Conservation (phyloP, 2,329 filamentous ascomycete genomes). For the Corniculantispora saksenae region DNA sequence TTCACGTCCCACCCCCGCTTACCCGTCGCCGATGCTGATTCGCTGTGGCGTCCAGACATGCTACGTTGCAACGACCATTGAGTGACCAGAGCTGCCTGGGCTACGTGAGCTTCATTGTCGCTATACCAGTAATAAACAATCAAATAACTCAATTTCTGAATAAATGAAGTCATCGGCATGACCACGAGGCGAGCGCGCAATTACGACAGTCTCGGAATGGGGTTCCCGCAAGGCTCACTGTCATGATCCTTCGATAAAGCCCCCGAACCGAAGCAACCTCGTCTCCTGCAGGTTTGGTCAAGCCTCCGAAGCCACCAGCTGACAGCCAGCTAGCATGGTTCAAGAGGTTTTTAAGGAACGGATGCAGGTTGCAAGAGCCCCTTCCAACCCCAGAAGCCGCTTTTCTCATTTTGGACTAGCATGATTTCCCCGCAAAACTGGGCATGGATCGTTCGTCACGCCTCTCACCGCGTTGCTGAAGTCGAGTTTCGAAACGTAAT, state of each 20-base stretch:
- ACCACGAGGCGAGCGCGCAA: too few species aligned
- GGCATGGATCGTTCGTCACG: slow-evolving; percentile 7
- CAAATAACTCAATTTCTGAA: not conserved
- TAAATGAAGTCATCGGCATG: not conserved
- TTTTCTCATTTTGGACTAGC: slow-evolving; percentile 10
- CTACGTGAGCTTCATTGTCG: not conserved
- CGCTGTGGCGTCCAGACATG: not conserved
- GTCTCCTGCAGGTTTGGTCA: not conserved
- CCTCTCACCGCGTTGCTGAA: slow-evolving; percentile 8
- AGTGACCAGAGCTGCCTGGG: not conserved
- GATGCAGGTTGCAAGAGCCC: not conserved
- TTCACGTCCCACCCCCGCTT: slow-evolving; percentile 6
- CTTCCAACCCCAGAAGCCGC: slow-evolving; percentile 3
- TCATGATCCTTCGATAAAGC: too few species aligned
- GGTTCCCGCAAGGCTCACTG: too few species aligned
- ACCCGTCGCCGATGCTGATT: slow-evolving; percentile 1
- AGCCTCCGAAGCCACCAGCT: not conserved
- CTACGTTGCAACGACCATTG: slow-evolving; percentile 17
- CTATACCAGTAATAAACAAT: not conserved
- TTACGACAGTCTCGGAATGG: too few species aligned
- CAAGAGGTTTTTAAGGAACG: not conserved
- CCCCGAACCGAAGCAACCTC: too few species aligned
- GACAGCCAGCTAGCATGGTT: not conserved
- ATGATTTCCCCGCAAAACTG: slow-evolving; percentile 13
- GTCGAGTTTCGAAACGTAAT: slow-evolving; percentile 17